A percentile compares a stretch with the other conserved stretches of the same genome.
phyloP scores from a whole-genome alignment of 2,329 filamentous ascomycete genomes.

The Beauveria medogensis region DNA sequence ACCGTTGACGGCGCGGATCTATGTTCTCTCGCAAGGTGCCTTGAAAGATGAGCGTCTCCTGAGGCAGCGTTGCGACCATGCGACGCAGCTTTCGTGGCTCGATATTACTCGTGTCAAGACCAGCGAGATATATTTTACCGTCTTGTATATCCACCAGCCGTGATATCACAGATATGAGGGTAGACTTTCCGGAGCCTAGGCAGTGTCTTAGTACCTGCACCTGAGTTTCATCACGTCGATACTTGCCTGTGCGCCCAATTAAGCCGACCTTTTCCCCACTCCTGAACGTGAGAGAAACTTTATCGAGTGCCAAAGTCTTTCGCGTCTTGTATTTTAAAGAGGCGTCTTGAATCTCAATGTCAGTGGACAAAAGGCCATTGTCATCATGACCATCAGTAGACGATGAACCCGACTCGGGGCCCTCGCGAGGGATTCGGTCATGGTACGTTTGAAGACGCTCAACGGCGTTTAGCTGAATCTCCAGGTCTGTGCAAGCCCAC shows the following conservation, averaged over 20 bases:
- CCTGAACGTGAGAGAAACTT: neutral
- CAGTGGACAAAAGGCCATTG: too few relatives aligned
- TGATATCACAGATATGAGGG: neutral
- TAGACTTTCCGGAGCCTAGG: constrained; percentile 7
- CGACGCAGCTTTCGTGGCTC: constrained; percentile 1
- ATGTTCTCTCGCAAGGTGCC: constrained; percentile 6
- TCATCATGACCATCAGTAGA: too few relatives aligned
- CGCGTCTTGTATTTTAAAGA: constrained; percentile 5
- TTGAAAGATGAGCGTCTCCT: constrained; percentile 7
- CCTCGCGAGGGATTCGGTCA: constrained; percentile 1
- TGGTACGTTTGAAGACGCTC: constrained; percentile 6
- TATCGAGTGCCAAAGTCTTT: neutral
- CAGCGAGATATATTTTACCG: neutral
- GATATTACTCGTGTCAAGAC: neutral
- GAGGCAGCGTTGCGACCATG: neutral
- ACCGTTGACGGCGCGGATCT: neutral
- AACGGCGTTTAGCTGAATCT: constrained; percentile 6
- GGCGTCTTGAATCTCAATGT: neutral
- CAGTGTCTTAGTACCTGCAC: neutral
- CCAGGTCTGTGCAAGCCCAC: neutral
- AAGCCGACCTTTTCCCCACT: constrained; percentile 3
- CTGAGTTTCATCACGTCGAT: too few relatives aligned
- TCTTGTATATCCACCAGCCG: constrained; percentile 5
- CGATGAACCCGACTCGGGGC: neutral
- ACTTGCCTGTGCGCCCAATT: constrained; percentile 4